Conservation (phyloP, 768 basidiomycete species). For the Podaxis carcinomalis region DNA sequence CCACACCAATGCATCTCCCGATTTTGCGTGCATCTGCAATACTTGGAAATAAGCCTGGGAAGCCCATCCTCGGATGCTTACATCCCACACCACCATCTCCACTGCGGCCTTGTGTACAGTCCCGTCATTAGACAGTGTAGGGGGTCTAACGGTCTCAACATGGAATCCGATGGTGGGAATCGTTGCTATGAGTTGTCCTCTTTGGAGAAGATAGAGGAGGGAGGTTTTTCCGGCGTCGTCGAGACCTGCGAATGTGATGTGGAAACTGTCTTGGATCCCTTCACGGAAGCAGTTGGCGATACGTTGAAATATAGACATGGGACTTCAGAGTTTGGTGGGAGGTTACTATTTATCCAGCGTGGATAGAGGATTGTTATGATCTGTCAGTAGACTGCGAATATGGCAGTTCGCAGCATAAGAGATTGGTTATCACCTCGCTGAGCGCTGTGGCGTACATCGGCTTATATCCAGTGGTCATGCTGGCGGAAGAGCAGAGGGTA, state of each 20-base stretch:
- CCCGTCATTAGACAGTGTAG: slow-evolving; percentile 7
- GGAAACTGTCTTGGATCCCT: not conserved
- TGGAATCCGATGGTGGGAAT: slow-evolving; percentile 49
- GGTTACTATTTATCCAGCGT: not conserved
- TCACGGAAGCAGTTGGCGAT: not conserved
- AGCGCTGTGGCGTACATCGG: no score
- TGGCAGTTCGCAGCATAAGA: no score
- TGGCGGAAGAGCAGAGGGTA: no score
- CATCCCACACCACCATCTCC: not conserved
- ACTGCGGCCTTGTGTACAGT: not conserved
- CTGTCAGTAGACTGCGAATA: no score
- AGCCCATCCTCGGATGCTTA: not conserved
- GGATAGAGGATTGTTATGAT: no score
- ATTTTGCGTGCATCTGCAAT: slow-evolving; percentile 17
- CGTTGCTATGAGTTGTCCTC: slow-evolving; percentile 32
- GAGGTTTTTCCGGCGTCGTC: slow-evolving; percentile 43
- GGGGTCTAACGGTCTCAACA: slow-evolving; percentile 47
- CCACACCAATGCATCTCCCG: slow-evolving; percentile 57
- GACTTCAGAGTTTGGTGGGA: not conserved
- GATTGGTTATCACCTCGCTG: no score
- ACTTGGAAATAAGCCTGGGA: slow-evolving; percentile 17
- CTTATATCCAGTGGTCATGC: no score
- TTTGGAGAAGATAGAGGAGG: slow-evolving; percentile 37
- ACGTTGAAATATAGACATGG: not conserved
- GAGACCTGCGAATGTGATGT: slow-evolving; percentile 27